These are phyloP conservation scores for Saraca asoca DNA, from an alignment of 331 rosid species.

Conservation along the genomic window DNA sequence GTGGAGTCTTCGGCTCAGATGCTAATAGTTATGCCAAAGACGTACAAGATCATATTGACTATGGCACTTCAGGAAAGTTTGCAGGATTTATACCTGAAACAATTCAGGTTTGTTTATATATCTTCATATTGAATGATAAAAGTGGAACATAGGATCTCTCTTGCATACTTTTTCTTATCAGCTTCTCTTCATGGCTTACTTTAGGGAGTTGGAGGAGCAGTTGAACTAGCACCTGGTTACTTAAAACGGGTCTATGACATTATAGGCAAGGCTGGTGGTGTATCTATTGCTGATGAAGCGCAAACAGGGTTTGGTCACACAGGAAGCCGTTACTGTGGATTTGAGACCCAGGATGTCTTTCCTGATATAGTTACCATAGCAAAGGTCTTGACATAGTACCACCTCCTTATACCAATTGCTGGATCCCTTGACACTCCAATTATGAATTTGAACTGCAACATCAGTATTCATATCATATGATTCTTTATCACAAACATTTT, in stretches of 20 bases:
- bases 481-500: background rate
- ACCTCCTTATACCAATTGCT: conserved; percentile 13
- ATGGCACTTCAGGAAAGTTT: conserved; percentile 78
- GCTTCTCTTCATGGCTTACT: conserved; percentile 23
- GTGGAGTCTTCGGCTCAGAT: conserved; percentile 76
- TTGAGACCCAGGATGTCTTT: conserved; percentile 82
- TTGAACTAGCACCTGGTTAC: conserved; percentile 90
- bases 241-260: conserved; percentile 81
- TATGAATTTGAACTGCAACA: conserved; percentile 29
- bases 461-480: conserved; percentile 1
- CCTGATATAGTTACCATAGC: conserved; percentile 99
- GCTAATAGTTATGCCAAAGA: conserved; percentile 71
- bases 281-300: conserved; percentile 98
- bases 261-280: conserved; percentile 85
- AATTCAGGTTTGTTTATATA: conserved; percentile 62
- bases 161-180: conserved; percentile 9
- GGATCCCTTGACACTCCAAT: conserved; percentile 16
- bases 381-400: conserved; percentile 54
- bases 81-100: conserved; percentile 96
- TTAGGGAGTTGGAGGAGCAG: conserved; percentile 95
- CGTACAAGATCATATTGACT: conserved; percentile 83
- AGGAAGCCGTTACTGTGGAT: conserved; percentile 97
- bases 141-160: background rate
- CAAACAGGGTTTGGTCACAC: conserved; percentile 97
- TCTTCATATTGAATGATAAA: conserved; percentile 1